phyloP scores from a whole-genome alignment of 2,329 filamentous ascomycete genomes.

The Aspergillus vadensis region DNA sequence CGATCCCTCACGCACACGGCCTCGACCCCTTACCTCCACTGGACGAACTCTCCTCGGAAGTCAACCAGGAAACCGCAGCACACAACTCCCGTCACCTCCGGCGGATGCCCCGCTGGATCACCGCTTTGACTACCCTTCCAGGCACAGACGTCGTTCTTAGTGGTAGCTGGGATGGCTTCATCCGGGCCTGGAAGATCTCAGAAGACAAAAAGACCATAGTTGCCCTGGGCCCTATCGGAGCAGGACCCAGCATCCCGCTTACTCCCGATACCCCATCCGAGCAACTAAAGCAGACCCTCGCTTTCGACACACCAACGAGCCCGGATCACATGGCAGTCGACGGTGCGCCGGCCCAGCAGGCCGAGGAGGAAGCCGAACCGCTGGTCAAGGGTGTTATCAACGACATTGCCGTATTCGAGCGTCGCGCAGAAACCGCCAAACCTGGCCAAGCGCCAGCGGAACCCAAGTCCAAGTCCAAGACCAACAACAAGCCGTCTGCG shows the following conservation, averaged over 20 bases:
- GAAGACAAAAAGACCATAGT: slow-evolving; percentile 81
- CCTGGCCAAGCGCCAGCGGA: slow-evolving; percentile 25
- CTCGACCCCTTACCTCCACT: slow-evolving; percentile 71
- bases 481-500: slow-evolving; percentile 40
- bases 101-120: slow-evolving; percentile 81
- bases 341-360: slow-evolving; percentile 17
- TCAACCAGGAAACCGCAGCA: slow-evolving; percentile 57
- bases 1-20: slow-evolving; percentile 79
- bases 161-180: slow-evolving; percentile 90
- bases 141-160: slow-evolving; percentile 89
- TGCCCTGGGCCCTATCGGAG: slow-evolving; percentile 66
- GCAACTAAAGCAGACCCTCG: slow-evolving; percentile 38
- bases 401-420: slow-evolving; percentile 82
- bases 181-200: slow-evolving; percentile 82
- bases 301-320: slow-evolving; percentile 32
- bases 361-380: slow-evolving; percentile 29
- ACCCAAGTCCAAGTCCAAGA: slow-evolving; percentile 25
- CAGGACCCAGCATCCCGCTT: slow-evolving; percentile 18
- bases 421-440: slow-evolving; percentile 53
- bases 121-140: slow-evolving; percentile 79
- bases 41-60: slow-evolving; percentile 73
- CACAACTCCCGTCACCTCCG: slow-evolving; percentile 49
- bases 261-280: slow-evolving; percentile 33
- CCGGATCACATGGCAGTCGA: slow-evolving; percentile 29
- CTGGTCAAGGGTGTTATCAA: slow-evolving; percentile 78